phyloP scores from a whole-genome alignment of 1,139 yeast species.

The Blastobotrys arbuscula region DNA sequence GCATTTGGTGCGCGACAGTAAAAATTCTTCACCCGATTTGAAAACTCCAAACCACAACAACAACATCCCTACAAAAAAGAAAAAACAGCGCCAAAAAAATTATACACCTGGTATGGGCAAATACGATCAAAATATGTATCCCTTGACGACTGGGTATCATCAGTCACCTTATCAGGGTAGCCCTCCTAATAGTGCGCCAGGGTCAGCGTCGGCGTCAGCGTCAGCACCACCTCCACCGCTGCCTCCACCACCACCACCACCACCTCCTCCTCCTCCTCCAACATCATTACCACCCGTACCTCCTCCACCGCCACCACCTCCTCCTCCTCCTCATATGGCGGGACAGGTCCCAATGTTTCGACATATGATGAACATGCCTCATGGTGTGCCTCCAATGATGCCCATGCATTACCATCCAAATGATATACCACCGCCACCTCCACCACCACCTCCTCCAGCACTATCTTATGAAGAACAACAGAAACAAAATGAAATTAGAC shows the following conservation, averaged over 20 bases:
- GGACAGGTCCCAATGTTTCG: not conserved
- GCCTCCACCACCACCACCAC: conserved; percentile 2
- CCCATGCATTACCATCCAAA: not conserved
- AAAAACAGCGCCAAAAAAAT: conserved; percentile 8
- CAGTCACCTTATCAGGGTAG: not conserved
- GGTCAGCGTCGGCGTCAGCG: too few relatives aligned
- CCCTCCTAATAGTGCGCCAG: not conserved
- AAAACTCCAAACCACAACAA: not conserved
- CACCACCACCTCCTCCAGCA: conserved; percentile 5
- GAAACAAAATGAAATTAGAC: not conserved
- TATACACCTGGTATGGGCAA: conserved; percentile 1
- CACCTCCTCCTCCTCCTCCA: conserved; percentile 10
- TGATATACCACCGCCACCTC: conserved; percentile 7
- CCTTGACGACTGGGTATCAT: not conserved
- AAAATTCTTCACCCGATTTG: conserved; percentile 2
- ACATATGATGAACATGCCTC: not conserved
- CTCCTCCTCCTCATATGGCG: conserved; percentile 8
- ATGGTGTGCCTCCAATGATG: not conserved
- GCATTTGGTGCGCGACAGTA: conserved; percentile 22
- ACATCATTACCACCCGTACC: not conserved
- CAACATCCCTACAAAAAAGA: not conserved
- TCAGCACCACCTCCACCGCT: conserved; percentile 9
- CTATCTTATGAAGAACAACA: conserved; percentile 3
- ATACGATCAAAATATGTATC: conserved; percentile 6
- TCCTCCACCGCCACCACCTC: conserved; percentile 9